Percentiles rank a stretch among this genome's conserved stretches.
Conservation (phyloP, 1,284 basidiomycete species). For the Crucibulum cyathiforme region DNA sequence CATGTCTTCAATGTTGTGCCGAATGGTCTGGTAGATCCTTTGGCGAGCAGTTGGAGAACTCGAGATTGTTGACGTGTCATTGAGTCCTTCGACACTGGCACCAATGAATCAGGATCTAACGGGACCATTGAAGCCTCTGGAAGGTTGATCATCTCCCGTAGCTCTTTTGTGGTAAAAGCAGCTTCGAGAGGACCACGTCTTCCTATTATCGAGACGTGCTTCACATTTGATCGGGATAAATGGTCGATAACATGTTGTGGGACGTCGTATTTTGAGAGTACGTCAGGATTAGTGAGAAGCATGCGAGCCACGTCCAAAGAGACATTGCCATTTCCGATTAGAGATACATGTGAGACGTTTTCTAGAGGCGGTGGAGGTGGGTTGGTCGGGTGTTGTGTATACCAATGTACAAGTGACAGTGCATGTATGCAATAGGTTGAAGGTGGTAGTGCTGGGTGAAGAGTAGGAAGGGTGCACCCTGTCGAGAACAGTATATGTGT, state of each 20-base stretch:
- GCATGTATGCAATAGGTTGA: slow-evolving; percentile 75
- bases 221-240: slow-evolving; percentile 68
- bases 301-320: slow-evolving; percentile 94
- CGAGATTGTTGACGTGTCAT: slow-evolving; percentile 73
- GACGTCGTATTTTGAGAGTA: slow-evolving; percentile 80
- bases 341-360: slow-evolving; percentile 71
- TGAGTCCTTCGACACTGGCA: slow-evolving; percentile 37
- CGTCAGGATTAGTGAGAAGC: slow-evolving; percentile 73
- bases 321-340: slow-evolving; percentile 97
- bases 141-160: slow-evolving; percentile 88
- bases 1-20: slow-evolving; percentile 69
- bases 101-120: slow-evolving; percentile 53
- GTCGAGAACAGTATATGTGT: slow-evolving; percentile 85
- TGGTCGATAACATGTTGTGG: slow-evolving; percentile 78
- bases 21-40: slow-evolving; percentile 64
- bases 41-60: slow-evolving; percentile 68
- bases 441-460: slow-evolving; percentile 59
- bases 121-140: slow-evolving; percentile 74
- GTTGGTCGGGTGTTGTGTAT: slow-evolving; percentile 87
- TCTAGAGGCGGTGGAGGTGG: slow-evolving; percentile 67
- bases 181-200: slow-evolving; percentile 89
- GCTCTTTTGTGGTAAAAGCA: slow-evolving; percentile 94
- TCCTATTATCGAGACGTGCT: slow-evolving; percentile 85
- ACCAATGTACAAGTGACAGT: slow-evolving; percentile 94
- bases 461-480: slow-evolving; percentile 72